Evolutionary conservation across 2,329 filamentous ascomycete genomes (phyloP).

Genomic region (Penicillium sp.): DNA sequence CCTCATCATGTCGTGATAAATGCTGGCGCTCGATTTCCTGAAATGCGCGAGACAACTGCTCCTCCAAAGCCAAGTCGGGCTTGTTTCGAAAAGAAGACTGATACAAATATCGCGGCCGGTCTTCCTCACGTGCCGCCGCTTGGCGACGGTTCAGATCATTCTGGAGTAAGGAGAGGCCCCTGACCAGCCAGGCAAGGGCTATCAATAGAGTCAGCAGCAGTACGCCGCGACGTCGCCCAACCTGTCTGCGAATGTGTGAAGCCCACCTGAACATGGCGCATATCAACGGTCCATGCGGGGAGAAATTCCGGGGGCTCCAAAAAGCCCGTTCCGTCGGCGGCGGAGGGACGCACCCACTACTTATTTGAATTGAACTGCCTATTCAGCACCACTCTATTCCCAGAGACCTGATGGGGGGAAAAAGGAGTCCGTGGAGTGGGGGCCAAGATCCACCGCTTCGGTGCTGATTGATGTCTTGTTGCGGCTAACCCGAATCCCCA

Average conservation of each 20-base stretch:
- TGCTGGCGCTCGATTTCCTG: constrained; percentile 17
- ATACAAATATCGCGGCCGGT: constrained; percentile 24
- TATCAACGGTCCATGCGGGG: background rate
- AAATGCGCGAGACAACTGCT: constrained; percentile 18
- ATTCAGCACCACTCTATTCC: no score
- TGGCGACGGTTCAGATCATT: constrained; percentile 2
- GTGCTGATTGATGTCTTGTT: no score
- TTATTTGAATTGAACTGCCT: no score
- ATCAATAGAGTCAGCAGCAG: constrained; percentile 3
- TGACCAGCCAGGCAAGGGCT: constrained; percentile 6
- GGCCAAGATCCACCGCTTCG: background rate
- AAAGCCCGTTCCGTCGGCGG: background rate
- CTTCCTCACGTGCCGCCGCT: background rate
- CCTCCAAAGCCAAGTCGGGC: constrained; percentile 27
- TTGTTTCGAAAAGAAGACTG: constrained; percentile 24
- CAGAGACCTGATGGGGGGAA: no score
- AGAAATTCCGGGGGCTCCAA: background rate
- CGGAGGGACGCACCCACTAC: no score
- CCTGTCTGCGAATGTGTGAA: constrained; percentile 1
- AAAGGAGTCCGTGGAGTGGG: background rate
- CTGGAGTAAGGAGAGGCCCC: constrained; percentile 7
- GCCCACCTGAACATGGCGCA: constrained; percentile 9
- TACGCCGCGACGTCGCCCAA: constrained; percentile 5
- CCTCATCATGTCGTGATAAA: constrained; percentile 5
- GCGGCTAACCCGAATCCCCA: no score